Evolutionary conservation across 2,329 filamentous ascomycete genomes (phyloP).

Genomic region (Dothiorella sarmentorum): DNA sequence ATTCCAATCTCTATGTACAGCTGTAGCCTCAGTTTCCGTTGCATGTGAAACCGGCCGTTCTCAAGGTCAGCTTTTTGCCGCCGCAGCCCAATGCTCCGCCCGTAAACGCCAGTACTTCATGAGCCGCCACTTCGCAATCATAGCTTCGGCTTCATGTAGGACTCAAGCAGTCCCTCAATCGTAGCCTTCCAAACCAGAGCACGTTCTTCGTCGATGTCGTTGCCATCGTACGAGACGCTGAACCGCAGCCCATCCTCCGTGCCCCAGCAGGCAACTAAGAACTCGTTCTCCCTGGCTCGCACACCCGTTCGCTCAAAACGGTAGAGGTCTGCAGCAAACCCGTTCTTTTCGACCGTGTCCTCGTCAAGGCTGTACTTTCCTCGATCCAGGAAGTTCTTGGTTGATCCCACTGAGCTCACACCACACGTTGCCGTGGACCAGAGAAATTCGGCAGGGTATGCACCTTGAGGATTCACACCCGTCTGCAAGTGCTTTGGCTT

Average conservation of each 20-base stretch:
- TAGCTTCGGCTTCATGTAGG: background rate
- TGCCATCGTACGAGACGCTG: conserved; percentile 42
- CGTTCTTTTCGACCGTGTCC: conserved; percentile 32
- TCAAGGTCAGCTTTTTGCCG: too few relatives aligned
- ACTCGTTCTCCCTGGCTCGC: conserved; percentile 45
- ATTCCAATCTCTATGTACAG: background rate
- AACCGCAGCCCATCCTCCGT: conserved; percentile 37
- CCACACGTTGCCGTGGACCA: conserved; percentile 42
- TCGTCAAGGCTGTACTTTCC: conserved; percentile 23
- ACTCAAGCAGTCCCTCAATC: conserved; percentile 32
- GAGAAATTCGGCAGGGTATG: conserved; percentile 30
- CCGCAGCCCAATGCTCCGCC: too few relatives aligned
- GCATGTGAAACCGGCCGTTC: background rate
- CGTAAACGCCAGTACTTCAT: too few relatives aligned
- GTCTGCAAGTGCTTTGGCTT: conserved; percentile 31
- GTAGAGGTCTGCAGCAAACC: conserved; percentile 39
- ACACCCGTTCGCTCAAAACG: conserved; percentile 29
- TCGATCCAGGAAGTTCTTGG: background rate
- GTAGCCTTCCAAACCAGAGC: conserved; percentile 32
- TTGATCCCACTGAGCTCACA: conserved; percentile 40
- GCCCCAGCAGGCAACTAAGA: conserved; percentile 42
- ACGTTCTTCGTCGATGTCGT: conserved; percentile 32
- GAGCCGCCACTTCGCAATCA: conserved; percentile 17
- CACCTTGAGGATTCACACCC: conserved; percentile 33
- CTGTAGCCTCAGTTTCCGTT: background rate